These are phyloP conservation scores for Cordia subcordata DNA, from an alignment of 257 asterid species.

Conservation along the genomic window DNA sequence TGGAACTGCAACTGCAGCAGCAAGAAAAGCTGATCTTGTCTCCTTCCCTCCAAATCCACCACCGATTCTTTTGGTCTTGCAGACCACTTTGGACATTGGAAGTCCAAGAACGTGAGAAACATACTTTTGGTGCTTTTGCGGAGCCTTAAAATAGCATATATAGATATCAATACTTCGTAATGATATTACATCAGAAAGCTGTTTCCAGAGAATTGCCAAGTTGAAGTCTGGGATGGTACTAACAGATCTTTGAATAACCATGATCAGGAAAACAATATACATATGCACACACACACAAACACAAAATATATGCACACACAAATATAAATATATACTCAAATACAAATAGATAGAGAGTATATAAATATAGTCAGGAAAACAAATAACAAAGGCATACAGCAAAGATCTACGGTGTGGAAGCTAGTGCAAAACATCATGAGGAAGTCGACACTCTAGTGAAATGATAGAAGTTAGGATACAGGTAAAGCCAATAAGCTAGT, in stretches of 20 bases:
- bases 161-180: conserved; percentile 8
- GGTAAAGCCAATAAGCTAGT: too few species aligned
- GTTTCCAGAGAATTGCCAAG: too few species aligned
- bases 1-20: conserved; percentile 81
- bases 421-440: too few species aligned
- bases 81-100: conserved; percentile 96
- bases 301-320: too few species aligned
- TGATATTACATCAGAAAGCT: not conserved
- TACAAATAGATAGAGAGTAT: too few species aligned
- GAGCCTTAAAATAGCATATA: conserved; percentile 45
- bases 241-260: not conserved
- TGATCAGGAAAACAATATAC: not conserved
- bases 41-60: conserved; percentile 99
- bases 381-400: too few species aligned
- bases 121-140: conserved; percentile 90
- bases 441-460: too few species aligned
- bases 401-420: too few species aligned
- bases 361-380: not conserved
- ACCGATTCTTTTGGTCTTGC: conserved; percentile 94
- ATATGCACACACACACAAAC: too few species aligned
- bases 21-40: conserved; percentile 77
- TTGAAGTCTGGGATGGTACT: too few species aligned
- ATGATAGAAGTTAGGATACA: too few species aligned
- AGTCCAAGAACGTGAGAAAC: conserved; percentile 83
- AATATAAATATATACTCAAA: too few species aligned